Percentiles rank a stretch among this genome's conserved stretches.
These are phyloP conservation scores for Tephrocybe rancida DNA, from an alignment of 768 basidiomycete genomes.

Conservation along the genomic window DNA sequence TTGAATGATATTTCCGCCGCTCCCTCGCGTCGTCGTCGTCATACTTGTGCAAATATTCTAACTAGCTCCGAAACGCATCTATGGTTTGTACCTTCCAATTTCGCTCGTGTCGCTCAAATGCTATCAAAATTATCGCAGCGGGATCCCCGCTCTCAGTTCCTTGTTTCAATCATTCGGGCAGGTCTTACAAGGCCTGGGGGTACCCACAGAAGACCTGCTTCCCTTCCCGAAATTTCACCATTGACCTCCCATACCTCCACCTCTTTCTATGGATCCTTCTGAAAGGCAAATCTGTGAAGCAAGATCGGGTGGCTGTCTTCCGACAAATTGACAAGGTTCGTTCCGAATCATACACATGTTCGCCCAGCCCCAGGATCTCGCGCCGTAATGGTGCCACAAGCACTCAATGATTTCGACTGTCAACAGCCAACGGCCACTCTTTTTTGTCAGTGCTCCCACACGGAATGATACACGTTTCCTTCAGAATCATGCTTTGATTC, in stretches of 20 bases:
- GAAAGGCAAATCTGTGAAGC: too few relatives aligned
- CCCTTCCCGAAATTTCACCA: too few relatives aligned
- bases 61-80: not conserved
- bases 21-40: not conserved
- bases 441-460: not conserved
- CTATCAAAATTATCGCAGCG: not conserved
- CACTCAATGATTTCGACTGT: not conserved
- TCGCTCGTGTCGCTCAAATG: not conserved
- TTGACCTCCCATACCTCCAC: too few relatives aligned
- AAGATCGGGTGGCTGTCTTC: too few relatives aligned
- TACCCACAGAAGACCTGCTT: too few relatives aligned
- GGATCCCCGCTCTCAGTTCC: not conserved
- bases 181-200: too few relatives aligned
- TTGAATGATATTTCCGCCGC: not conserved
- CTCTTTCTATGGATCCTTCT: too few relatives aligned
- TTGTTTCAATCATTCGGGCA: not conserved
- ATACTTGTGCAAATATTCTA: not conserved
- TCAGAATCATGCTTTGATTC: not conserved
- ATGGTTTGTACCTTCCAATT: conserved; percentile 2
- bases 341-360: not conserved
- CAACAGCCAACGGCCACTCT: not conserved
- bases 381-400: not conserved
- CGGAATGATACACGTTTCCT: not conserved
- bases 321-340: not conserved
- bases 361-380: too few relatives aligned